A percentile compares a stretch with the other conserved stretches of the same genome.
These are phyloP conservation scores for Zopfia rhizophila DNA, from an alignment of 2,329 filamentous ascomycete genomes.

Conservation along the genomic window DNA sequence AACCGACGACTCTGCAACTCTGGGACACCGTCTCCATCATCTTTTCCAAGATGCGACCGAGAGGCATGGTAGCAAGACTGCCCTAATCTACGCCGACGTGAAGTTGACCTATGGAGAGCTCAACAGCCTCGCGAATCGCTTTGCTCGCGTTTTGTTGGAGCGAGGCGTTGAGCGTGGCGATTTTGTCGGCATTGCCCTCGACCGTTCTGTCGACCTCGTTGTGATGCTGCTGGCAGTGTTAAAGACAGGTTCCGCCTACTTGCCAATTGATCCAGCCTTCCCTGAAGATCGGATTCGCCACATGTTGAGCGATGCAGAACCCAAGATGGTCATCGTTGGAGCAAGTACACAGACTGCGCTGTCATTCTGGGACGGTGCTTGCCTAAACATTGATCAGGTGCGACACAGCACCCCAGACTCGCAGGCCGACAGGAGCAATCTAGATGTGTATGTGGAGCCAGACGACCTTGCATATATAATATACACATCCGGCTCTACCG, in stretches of 20 bases:
- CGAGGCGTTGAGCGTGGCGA: constrained; percentile 31
- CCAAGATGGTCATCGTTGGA: constrained; percentile 3
- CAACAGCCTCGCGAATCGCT: constrained; percentile 31
- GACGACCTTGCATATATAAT: too few relatives aligned
- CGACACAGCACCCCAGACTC: background rate
- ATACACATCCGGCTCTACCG: too few relatives aligned
- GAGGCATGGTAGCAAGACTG: too few relatives aligned
- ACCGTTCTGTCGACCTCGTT: constrained; percentile 23
- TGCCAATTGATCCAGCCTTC: constrained; percentile 60
- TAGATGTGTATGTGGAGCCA: constrained; percentile 12
- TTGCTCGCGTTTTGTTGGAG: constrained; percentile 27
- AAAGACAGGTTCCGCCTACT: constrained; percentile 60
- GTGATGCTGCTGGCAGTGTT: constrained; percentile 32
- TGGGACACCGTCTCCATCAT: too few relatives aligned
- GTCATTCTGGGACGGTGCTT: constrained; percentile 21
- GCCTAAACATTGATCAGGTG: constrained; percentile 26
- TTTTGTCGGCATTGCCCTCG: constrained; percentile 37
- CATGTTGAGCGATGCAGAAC: too few relatives aligned
- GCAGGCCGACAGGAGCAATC: background rate
- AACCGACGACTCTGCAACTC: too few relatives aligned
- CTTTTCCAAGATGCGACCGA: too few relatives aligned
- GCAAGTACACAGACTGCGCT: constrained; percentile 16
- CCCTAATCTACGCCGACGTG: too few relatives aligned
- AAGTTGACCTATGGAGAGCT: too few relatives aligned
- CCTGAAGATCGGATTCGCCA: constrained; percentile 58